These are phyloP conservation scores for Solanum sitiens DNA, from an alignment of 257 asterid genomes.

Conservation along the genomic window DNA sequence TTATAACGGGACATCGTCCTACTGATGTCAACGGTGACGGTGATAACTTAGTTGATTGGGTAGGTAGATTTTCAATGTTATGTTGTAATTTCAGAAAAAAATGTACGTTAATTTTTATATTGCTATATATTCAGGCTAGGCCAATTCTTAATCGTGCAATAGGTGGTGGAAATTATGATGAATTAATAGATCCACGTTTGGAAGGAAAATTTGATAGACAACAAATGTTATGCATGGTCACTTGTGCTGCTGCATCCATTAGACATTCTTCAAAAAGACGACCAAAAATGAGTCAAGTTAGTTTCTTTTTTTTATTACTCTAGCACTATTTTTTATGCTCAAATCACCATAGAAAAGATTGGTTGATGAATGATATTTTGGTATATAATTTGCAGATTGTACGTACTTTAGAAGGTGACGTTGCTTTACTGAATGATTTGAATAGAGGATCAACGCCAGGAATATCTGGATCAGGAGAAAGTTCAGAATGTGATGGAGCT, in stretches of 20 bases:
- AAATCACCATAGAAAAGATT: neutral
- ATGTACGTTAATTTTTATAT: neutral
- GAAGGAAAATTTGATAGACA: constrained; percentile 28
- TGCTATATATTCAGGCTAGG: constrained; percentile 35
- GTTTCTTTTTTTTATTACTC: neutral
- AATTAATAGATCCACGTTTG: constrained; percentile 54
- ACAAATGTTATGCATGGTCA: constrained; percentile 50
- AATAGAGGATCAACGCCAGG: constrained; percentile 36
- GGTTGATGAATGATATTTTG: neutral
- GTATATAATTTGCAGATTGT: constrained; percentile 29
- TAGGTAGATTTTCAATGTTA: neutral
- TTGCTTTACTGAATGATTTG: constrained; percentile 52
- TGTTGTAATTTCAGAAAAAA: no score
- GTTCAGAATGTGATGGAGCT: constrained; percentile 1
- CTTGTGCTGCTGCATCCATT: constrained; percentile 64
- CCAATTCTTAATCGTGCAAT: constrained; percentile 46
- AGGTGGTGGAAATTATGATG: constrained; percentile 41
- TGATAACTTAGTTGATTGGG: constrained; percentile 92
- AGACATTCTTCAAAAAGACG: constrained; percentile 86
- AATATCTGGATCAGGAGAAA: neutral
- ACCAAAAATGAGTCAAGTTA: constrained; percentile 85
- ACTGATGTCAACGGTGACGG: constrained; percentile 53
- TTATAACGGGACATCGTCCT: constrained; percentile 69
- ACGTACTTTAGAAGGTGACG: constrained; percentile 58
- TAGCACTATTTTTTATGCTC: neutral